Conservation (phyloP, 139 green algal species). For the Asterochloris sp. region DNA sequence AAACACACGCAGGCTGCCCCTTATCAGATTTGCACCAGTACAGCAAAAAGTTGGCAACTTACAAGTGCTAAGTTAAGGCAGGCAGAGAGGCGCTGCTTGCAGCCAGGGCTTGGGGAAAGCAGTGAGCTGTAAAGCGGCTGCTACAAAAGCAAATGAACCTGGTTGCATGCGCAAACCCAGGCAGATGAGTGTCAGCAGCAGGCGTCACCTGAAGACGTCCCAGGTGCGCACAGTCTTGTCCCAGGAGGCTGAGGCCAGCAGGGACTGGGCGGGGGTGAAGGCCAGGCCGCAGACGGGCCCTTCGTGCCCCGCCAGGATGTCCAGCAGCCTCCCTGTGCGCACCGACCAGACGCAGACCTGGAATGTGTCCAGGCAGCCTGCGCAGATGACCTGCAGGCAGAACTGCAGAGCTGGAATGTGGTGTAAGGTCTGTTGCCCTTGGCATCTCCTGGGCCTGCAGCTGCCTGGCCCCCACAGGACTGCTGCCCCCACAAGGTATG, state of each 20-base stretch:
- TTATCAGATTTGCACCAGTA: too few species aligned
- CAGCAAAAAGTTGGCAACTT: too few species aligned
- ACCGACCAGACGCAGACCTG: slow-evolving; percentile 95
- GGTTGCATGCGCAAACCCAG: background rate
- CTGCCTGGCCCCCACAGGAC: too few species aligned
- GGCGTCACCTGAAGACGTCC: slow-evolving; percentile 77
- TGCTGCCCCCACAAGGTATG: too few species aligned
- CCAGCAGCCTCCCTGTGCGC: slow-evolving; percentile 87
- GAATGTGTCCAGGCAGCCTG: slow-evolving; percentile 83
- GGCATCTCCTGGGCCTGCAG: too few species aligned
- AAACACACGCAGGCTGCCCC: too few species aligned
- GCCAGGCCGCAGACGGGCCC: slow-evolving; percentile 77
- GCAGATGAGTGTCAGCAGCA: background rate
- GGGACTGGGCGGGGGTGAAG: slow-evolving; percentile 69
- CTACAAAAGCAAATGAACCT: background rate
- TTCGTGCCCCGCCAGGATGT: slow-evolving; percentile 90
- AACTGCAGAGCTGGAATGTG: background rate
- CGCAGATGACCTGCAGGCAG: slow-evolving; percentile 62
- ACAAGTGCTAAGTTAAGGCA: too few species aligned
- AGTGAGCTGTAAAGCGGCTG: too few species aligned
- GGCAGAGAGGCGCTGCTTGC: too few species aligned
- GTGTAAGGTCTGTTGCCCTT: background rate
- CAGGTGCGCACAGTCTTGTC: slow-evolving; percentile 85
- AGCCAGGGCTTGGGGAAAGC: too few species aligned
- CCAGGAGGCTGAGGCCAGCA: slow-evolving; percentile 87